Evolutionary conservation across 768 basidiomycete species (phyloP), one percentile per base, ranked within the genome.

Genomic region (Tubosaeta sp.): DNA sequence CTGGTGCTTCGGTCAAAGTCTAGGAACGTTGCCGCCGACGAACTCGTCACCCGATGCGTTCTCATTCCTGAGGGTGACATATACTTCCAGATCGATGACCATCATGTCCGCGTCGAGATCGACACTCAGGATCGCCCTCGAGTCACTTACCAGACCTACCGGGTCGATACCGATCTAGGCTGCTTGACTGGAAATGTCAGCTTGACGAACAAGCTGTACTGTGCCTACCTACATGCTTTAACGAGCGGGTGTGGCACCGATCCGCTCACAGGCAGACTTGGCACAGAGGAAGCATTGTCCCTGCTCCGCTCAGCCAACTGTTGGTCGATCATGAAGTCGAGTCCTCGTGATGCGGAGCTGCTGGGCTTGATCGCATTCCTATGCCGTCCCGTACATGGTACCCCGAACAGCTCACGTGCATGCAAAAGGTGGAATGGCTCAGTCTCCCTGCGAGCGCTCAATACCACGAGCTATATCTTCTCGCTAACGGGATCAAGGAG

Each of bases 141-240:
- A 11, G 40, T 56, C 9, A 52, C 38, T 2, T 72, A 59, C 46
- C 58, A 65, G 25, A 59, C 57, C 19, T 74, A 69, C 34, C 45
- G 30, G 5, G 49, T 74, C 16, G 63, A 74, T 36, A 49, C 45
- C 9, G 53, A 65, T 22, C 43, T 74, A 6, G 63, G 69, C 8
- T 57, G 63, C 25, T 51, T 73, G n/a, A 44, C 44, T 12, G 62
- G 64, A 2, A 61, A 59, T 16, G 49, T 36, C 16, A 61, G 52
- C 14, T 43, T 71, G 34, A 56, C 52, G 1, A 64, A 55, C 36
- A 59, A 54, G 35, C 59, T 77, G 11, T 76, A 67, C 48, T 64
- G 60, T 43, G 65, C 71, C 2, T 74, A 76, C 48, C 60, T 81
- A 6, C 78, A 81, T 36, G 73, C 75, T 9, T 47, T 75, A 14